Conservation (phyloP, 2,329 filamentous ascomycete species). For the Gremmenia infestans region DNA sequence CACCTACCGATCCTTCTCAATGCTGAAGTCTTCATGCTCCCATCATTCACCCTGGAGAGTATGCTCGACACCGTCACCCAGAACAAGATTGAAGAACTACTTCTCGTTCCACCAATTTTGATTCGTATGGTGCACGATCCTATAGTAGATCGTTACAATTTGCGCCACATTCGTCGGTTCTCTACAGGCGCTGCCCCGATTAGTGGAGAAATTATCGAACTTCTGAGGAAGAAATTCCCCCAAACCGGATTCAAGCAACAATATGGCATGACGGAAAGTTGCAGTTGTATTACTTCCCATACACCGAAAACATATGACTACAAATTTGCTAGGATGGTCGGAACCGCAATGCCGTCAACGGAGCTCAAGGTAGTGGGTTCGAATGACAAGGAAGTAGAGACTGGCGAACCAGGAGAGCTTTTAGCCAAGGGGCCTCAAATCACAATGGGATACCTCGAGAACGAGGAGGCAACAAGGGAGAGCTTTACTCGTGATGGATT, state of each 20-base stretch:
- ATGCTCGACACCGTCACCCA: slow-evolving; percentile 58
- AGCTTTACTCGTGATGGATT: slow-evolving; percentile 59
- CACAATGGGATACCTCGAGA: slow-evolving; percentile 70
- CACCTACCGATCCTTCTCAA: slow-evolving; percentile 60
- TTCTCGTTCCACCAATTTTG: slow-evolving; percentile 69
- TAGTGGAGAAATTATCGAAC: slow-evolving; percentile 31
- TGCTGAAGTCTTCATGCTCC: slow-evolving; percentile 61
- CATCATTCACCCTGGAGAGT: slow-evolving; percentile 55
- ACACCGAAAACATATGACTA: slow-evolving; percentile 51
- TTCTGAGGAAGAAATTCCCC: slow-evolving; percentile 38
- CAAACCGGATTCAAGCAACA: slow-evolving; percentile 42
- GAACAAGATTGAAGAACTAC: slow-evolving; percentile 62
- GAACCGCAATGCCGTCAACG: slow-evolving; percentile 52
- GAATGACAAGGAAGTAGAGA: slow-evolving; percentile 47
- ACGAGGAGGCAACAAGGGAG: slow-evolving; percentile 15
- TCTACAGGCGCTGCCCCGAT: slow-evolving; percentile 46
- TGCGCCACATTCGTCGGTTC: slow-evolving; percentile 51
- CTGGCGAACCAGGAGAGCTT: slow-evolving; percentile 50
- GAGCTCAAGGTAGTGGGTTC: slow-evolving; percentile 55
- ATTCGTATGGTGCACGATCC: slow-evolving; percentile 47
- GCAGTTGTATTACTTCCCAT: slow-evolving; percentile 57
- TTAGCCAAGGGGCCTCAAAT: slow-evolving; percentile 68
- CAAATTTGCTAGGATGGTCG: slow-evolving; percentile 51
- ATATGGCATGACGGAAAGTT: slow-evolving; percentile 56
- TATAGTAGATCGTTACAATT: slow-evolving; percentile 29